Evolutionary conservation across 2,329 filamentous ascomycete genomes (phyloP), one percentile per base, ranked within the genome.

Genomic region (Fusarium pilosicola): DNA sequence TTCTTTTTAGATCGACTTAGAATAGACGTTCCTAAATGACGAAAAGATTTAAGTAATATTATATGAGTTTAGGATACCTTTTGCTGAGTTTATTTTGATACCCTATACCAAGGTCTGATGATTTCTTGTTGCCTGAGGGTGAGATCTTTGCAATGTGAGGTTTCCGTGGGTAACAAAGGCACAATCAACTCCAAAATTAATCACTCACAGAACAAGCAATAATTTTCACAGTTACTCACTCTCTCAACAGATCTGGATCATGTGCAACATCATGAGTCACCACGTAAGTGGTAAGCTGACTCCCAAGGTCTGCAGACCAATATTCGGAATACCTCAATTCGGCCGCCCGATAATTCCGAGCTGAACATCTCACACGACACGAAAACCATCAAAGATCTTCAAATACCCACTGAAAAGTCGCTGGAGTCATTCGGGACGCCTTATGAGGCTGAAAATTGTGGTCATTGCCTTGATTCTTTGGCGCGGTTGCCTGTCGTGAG

Each of bases 311-410:
- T 32, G 14, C 52, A 42, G 36, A 41, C 26, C 52, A 20, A 36
- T n/a, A 32, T 34, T 52, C 26, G 36, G 62, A 42, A 14, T 8
- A 32, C 32, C 14, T 24, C 3, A 1, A 7, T 6, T 68, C 55
- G 55, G 48, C 34, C n/a, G 20, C 12, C 65, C 65, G 65, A 49
- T 62, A 68, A 39, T 39, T 49, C 65, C 67, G 65, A 70, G 51
- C 36, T 62, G 24, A 60, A 39, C 14, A 15, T n/a, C 38, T 62
- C 62, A 45, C 30, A n/a, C 14, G 38, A 65, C 44, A 6, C 17
- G 1, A 26, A 38, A 28, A 28, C 5, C 2, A 28, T 10, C 9
- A 20, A 60, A 49, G n/a, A 28, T 45, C 45, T 15, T 9, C 34
- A 8, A 32, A 18, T 3, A 9, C 12, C 56, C 24, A 26, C 36